Evolutionary conservation across 352 stramenopile genomes (phyloP), one percentile per base, ranked within the genome.

Genomic region (Pythium grandisporangium): DNA sequence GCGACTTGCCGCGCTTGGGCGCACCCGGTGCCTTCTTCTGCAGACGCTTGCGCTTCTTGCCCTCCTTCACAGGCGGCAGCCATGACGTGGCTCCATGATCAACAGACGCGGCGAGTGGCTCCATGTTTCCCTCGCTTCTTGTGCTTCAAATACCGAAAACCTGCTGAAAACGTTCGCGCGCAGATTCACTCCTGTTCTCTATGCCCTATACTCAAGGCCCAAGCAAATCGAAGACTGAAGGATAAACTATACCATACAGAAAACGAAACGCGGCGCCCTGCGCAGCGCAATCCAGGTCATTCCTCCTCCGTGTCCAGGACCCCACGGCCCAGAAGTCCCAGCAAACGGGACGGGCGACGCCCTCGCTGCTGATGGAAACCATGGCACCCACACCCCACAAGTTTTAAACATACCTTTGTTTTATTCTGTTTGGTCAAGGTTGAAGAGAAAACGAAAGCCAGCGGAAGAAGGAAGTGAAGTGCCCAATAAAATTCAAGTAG

Each of bases 11-110:
- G 39, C 81, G 81, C 66, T 95, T 95, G 25, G 84, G 84, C 14
- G 84, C 84, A 7, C 81, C 84, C 0, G 84, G 84, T 13, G 84
- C 84, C 55, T 94, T 94, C 68, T 91, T 93, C 58, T 95, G 84
- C 48, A 90, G 60, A 8, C 81, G 81, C 66, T 90, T 90, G 67
- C 80, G 80, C 74, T 93, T 93, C 69, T 93, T 93, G 35, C 67
- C 72, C 30, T 78, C 67, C 40, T 84, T 86, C 53, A 65, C 66
- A 33, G 83, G 50, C n/a, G 70, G 66, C 30, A 66, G 58, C 76
- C 76, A 90, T 22, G 70, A 61, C 37, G 70, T 67, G 21, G 61
- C 70, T 6, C 51, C 64, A 73, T 83, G 67, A 50, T 84, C 71
- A 24, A 67, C 70, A 38, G 57, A 51, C 17, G 58, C 62, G 6